A percentile compares a stretch with the other conserved stretches of the same genome.
phyloP scores from a whole-genome alignment of 306 rosid genomes.

The Medicago truncatula region DNA sequence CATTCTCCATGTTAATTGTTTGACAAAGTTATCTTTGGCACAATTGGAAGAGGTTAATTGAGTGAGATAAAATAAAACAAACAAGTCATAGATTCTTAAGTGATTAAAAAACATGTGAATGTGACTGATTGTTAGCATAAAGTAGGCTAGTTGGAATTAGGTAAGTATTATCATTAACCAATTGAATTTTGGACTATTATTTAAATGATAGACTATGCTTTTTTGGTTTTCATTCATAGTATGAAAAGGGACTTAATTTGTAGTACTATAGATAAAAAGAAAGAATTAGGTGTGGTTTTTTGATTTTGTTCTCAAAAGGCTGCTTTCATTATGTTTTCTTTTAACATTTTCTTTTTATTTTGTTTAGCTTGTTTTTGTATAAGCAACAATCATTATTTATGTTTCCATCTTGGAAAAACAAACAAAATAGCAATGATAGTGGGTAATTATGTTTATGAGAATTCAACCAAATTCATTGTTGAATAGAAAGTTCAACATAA shows the following conservation, averaged over 20 bases:
- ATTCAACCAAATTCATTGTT: slow-evolving; percentile 45
- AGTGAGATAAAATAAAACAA: slow-evolving; percentile 30
- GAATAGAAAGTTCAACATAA: slow-evolving; percentile 41
- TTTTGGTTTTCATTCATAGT: slow-evolving; percentile 33
- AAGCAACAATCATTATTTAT: slow-evolving; percentile 45
- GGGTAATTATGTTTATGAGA: slow-evolving; percentile 39
- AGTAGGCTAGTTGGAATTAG: slow-evolving; percentile 48
- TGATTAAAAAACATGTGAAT: slow-evolving; percentile 35
- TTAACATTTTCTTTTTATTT: slow-evolving; percentile 34
- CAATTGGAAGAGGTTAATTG: slow-evolving; percentile 13
- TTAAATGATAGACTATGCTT: not conserved
- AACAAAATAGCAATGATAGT: slow-evolving; percentile 35
- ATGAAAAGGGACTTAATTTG: slow-evolving; percentile 48
- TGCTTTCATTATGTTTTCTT: slow-evolving; percentile 45
- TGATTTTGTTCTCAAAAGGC: slow-evolving; percentile 52
- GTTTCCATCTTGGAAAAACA: slow-evolving; percentile 46
- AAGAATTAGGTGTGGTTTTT: slow-evolving; percentile 48
- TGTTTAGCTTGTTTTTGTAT: slow-evolving; percentile 7
- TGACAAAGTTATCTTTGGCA: slow-evolving; percentile 43
- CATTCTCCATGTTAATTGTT: slow-evolving; percentile 43
- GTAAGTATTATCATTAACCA: slow-evolving; percentile 40
- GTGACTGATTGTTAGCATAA: slow-evolving; percentile 37
- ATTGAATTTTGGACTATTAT: slow-evolving; percentile 22
- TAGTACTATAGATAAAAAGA: slow-evolving; percentile 35
- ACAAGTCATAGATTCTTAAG: slow-evolving; percentile 33